Percentiles rank a stretch among this genome's conserved stretches.
These are phyloP conservation scores for Aureobasidium sp. DNA, from an alignment of 2,329 filamentous ascomycete species.

Conservation along the genomic window DNA sequence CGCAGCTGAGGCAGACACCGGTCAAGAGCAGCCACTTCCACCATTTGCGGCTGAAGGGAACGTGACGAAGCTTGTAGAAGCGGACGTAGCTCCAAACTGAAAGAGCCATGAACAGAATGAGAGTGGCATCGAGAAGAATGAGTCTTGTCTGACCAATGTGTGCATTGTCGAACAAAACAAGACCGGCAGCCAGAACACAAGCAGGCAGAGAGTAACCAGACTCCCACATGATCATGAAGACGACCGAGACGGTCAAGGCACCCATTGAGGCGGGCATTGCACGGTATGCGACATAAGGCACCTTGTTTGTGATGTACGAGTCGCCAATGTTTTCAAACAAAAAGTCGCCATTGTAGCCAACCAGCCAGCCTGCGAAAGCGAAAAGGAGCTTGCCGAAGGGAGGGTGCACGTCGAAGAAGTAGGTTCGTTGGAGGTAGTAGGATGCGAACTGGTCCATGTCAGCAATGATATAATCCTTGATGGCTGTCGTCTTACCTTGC, in stretches of 20 bases:
- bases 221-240: conserved; percentile 99
- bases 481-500: conserved; percentile 49
- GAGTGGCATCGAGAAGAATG: conserved; percentile 87
- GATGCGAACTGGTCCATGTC: conserved; percentile 42
- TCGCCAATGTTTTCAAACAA: conserved; percentile 99
- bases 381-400: conserved; percentile 98
- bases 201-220: conserved; percentile 95
- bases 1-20: conserved; percentile 88
- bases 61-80: conserved; percentile 92
- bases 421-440: conserved; percentile 88
- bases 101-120: conserved; percentile 93
- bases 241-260: conserved; percentile 84
- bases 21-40: conserved; percentile 99
- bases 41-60: conserved; percentile 90
- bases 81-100: conserved; percentile 91
- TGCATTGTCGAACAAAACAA: conserved; percentile 93
- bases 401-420: conserved; percentile 99
- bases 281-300: conserved; percentile 93
- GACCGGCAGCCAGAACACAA: conserved; percentile 73
- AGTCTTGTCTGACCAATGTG: conserved; percentile 94
- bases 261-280: conserved; percentile 88
- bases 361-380: conserved; percentile 92
- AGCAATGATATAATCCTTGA: background rate
- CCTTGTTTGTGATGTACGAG: conserved; percentile 93
- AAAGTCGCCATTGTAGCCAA: conserved; percentile 94